Evolutionary conservation across 768 basidiomycete genomes (phyloP).

Genomic region (Artomyces pyxidatus): DNA sequence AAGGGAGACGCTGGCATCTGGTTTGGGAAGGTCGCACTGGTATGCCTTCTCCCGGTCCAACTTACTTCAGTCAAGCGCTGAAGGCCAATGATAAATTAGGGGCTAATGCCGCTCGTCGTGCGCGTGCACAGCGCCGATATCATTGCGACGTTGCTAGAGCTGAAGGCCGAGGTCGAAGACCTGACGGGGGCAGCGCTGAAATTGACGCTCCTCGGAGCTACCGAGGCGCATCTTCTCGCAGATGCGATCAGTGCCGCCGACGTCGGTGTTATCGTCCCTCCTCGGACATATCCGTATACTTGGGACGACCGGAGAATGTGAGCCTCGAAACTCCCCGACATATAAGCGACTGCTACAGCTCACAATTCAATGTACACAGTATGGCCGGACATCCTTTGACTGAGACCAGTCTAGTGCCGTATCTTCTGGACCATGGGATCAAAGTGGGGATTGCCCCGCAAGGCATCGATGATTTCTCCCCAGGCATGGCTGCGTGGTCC

Average conservation of each 20-base stretch:
- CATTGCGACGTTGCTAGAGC: conserved; percentile 65
- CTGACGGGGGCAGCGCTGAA: conserved; percentile 35
- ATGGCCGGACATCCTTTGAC: too few species aligned
- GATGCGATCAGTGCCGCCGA: conserved; percentile 39
- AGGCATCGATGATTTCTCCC: not conserved
- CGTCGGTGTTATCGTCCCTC: conserved; percentile 30
- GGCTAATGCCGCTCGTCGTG: conserved; percentile 66
- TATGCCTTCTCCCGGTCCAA: conserved; percentile 10
- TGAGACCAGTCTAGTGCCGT: not conserved
- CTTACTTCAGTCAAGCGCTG: too few species aligned
- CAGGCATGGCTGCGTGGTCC: not conserved
- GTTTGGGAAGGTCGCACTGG: conserved; percentile 29
- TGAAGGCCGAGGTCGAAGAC: conserved; percentile 58
- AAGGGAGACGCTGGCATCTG: conserved; percentile 23
- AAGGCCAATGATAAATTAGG: too few species aligned
- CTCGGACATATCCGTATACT: conserved; percentile 27
- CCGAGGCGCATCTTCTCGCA: conserved; percentile 65
- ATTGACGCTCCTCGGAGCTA: conserved; percentile 56
- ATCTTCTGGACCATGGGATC: not conserved
- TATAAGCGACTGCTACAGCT: too few species aligned
- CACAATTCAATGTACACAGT: too few species aligned
- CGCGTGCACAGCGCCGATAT: conserved; percentile 72
- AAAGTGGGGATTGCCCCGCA: not conserved
- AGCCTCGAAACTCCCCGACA: too few species aligned
- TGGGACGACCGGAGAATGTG: conserved; percentile 30